Evolutionary conservation across 2,329 filamentous ascomycete species (phyloP), one percentile per base, ranked within the genome.

Genomic region (Hymenoscyphus repandus): DNA sequence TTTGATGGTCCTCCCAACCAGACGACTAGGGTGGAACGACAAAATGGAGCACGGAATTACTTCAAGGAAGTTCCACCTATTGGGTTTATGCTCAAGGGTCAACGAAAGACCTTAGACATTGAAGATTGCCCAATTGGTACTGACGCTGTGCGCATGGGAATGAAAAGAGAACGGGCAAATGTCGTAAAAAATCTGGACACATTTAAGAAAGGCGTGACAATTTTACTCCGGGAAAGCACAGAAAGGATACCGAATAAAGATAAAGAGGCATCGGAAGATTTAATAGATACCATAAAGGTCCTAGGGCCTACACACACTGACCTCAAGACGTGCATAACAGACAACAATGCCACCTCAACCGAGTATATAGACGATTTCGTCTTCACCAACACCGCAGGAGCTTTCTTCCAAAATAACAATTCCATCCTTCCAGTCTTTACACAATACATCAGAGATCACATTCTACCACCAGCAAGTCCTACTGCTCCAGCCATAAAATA

Each of bases 351-450:
- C 57, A 87, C 78, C 45, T 85, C 88, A 3, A 91, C 87, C 30
- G 93, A 99, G 69, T 96, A 95, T 70, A 80, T 99, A 56, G 89
- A 86, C 64, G 55, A 62, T 33, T 93, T 86, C 73, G 75, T 84
- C 64, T 96, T 99, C 72, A 85, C 85, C 67, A 97, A 95, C 72
- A 89, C 88, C 2, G 93, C 93, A 10, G 91, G 91, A 53, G 83
- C 89, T 47, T 99, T 99, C 74, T 99, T 99, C 80, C 93, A 99
- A 67, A 99, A 99, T 77, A 99, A 99, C 79, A 97, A 97, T 75
- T 95, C 90, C 49, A 97, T 99, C 70, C 84, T 99, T 20, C 83
- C 88, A 30, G 72, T 75, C 13, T 95, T 97, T 70, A 95, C 90
- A 12, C 78, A 82, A 58, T 96, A 95, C 73, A 88, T 97, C 66